Percentiles rank a stretch among this genome's conserved stretches.
Evolutionary conservation across 2,329 filamentous ascomycete genomes (phyloP).

Genomic region (Didymellaceae sp.): DNA sequence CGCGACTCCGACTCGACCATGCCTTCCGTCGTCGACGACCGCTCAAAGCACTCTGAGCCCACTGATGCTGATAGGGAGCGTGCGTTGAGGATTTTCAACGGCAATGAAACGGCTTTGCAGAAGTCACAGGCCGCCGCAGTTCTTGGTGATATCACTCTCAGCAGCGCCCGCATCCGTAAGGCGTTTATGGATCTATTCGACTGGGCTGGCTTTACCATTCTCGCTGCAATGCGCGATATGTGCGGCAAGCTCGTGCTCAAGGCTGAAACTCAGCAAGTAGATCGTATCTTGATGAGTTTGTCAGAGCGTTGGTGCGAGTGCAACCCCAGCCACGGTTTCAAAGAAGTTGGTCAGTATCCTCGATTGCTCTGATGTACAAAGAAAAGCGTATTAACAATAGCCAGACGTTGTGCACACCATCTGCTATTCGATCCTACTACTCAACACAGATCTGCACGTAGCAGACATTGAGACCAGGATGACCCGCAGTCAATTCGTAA

Average conservation of each 20-base stretch:
- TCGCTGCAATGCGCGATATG: constrained; percentile 77
- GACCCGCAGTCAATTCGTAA: constrained; percentile 92
- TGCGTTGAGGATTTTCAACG: constrained; percentile 83
- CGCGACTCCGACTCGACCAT: constrained; percentile 48
- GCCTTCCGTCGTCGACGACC: constrained; percentile 46
- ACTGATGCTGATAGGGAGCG: constrained; percentile 75
- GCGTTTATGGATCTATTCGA: constrained; percentile 96
- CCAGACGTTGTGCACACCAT: constrained; percentile 95
- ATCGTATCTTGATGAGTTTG: constrained; percentile 89
- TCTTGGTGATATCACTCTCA: constrained; percentile 74
- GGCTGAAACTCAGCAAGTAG: constrained; percentile 95
- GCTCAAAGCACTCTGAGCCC: constrained; percentile 48
- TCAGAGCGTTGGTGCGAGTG: constrained; percentile 91
- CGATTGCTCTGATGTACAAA: background rate
- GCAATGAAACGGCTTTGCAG: constrained; percentile 79
- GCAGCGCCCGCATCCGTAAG: constrained; percentile 62
- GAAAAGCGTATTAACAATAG: constrained; percentile 42
- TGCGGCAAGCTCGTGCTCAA: constrained; percentile 83
- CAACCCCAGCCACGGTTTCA: constrained; percentile 93
- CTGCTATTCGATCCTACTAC: constrained; percentile 90
- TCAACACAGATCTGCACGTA: constrained; percentile 95
- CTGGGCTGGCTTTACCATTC: constrained; percentile 80
- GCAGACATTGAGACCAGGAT: constrained; percentile 97
- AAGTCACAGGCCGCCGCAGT: constrained; percentile 84
- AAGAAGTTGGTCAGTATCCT: constrained; percentile 72